Conservation (phyloP, 768 basidiomycete genomes). For the Termitomyces sp. region DNA sequence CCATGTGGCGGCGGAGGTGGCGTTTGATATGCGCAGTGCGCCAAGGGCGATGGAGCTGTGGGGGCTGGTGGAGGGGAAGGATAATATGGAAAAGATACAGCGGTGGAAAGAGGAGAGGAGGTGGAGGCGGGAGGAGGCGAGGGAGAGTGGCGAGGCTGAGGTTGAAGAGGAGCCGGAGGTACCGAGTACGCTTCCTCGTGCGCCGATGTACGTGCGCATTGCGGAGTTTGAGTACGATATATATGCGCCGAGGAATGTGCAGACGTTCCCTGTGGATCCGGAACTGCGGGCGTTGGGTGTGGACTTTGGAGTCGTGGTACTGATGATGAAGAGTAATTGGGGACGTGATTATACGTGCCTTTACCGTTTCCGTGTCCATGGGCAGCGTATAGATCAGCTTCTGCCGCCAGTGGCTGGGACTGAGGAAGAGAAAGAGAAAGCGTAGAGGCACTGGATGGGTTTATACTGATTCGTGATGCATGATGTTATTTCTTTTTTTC, state of each 20-base stretch:
- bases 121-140: conserved; percentile 27
- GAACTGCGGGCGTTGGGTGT: conserved; percentile 68
- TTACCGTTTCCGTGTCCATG: conserved; percentile 82
- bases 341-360: conserved; percentile 86
- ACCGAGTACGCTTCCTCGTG: conserved; percentile 44
- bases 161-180: conserved; percentile 35
- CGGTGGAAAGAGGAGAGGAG: conserved; percentile 50
- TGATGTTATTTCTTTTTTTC: no score
- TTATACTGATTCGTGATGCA: background rate
- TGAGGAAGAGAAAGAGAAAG: conserved; percentile 18
- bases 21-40: conserved; percentile 76
- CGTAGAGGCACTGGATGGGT: conserved; percentile 1
- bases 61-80: conserved; percentile 79
- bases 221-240: conserved; percentile 65
- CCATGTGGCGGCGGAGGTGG: conserved; percentile 80
- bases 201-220: conserved; percentile 56
- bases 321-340: conserved; percentile 85
- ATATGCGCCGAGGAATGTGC: conserved; percentile 57
- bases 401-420: conserved; percentile 28
- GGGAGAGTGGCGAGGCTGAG: conserved; percentile 23
- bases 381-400: conserved; percentile 43
- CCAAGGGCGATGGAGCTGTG: conserved; percentile 89
- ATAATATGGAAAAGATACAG: conserved; percentile 60
- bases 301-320: conserved; percentile 82
- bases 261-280: conserved; percentile 73